Conservation (phyloP, 1,139 yeast species). For the Candida freyschussii region DNA sequence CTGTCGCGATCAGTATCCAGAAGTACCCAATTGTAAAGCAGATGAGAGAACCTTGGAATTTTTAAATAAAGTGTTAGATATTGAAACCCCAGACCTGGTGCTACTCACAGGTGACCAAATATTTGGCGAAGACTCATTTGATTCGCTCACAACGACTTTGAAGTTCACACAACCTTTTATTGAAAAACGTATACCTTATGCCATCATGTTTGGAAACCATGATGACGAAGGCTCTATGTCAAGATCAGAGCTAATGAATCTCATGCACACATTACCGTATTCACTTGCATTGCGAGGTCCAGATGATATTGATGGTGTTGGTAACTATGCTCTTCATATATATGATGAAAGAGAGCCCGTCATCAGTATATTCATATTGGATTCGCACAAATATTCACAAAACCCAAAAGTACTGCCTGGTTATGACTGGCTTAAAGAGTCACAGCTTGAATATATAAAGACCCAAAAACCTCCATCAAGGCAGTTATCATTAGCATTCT, state of each 20-base stretch:
- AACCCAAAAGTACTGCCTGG: slow-evolving; percentile 66
- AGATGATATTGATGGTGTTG: slow-evolving; percentile 63
- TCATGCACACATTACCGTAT: slow-evolving; percentile 57
- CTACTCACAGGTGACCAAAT: slow-evolving; percentile 89
- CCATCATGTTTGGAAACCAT: slow-evolving; percentile 73
- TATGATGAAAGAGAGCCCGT: slow-evolving; percentile 27
- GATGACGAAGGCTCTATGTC: slow-evolving; percentile 67
- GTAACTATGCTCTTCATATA: slow-evolving; percentile 60
- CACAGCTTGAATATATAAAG: slow-evolving; percentile 61
- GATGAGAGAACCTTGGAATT: slow-evolving; percentile 69
- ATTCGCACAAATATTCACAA: slow-evolving; percentile 70
- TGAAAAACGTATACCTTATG: slow-evolving; percentile 66
- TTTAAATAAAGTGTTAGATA: slow-evolving; percentile 56
- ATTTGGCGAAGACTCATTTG: slow-evolving; percentile 61
- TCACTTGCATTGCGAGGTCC: slow-evolving; percentile 64
- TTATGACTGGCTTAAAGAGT: slow-evolving; percentile 79
- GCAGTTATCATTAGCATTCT: slow-evolving; percentile 70
- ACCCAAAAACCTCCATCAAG: too few species aligned
- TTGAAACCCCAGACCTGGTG: slow-evolving; percentile 76
- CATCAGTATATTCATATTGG: slow-evolving; percentile 67
- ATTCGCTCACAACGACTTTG: slow-evolving; percentile 68
- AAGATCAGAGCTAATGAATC: slow-evolving; percentile 56
- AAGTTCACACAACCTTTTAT: slow-evolving; percentile 72
- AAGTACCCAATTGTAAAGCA: slow-evolving; percentile 56
- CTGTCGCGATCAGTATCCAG: slow-evolving; percentile 72